phyloP scores from a whole-genome alignment of 352 stramenopile species.

The Hyphochytrium catenoides region DNA sequence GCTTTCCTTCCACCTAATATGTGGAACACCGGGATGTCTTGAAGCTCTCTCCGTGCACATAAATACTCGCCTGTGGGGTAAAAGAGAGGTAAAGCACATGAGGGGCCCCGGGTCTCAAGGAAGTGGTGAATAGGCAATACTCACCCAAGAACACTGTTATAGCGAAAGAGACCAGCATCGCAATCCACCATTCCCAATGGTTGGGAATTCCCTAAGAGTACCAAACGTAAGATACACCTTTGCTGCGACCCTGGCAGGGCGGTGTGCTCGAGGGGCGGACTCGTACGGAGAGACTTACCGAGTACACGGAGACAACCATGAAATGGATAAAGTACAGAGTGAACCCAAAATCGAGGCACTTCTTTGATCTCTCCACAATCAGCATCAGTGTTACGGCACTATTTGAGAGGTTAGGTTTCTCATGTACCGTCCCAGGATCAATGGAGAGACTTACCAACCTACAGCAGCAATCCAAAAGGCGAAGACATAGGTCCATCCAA shows the following conservation, averaged over 20 bases:
- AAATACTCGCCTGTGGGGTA: conserved; percentile 32
- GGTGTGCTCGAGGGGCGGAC: neutral
- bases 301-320: conserved; percentile 49
- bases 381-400: conserved; percentile 35
- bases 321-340: conserved; percentile 66
- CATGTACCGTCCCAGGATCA: too few species aligned
- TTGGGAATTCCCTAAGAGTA: conserved; percentile 36
- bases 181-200: conserved; percentile 60
- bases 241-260: neutral
- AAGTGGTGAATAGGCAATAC: neutral
- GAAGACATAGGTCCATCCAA: too few species aligned
- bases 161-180: conserved; percentile 31
- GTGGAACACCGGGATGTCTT: conserved; percentile 64
- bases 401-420: too few species aligned
- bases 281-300: conserved; percentile 12
- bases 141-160: conserved; percentile 46
- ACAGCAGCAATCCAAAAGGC: too few species aligned
- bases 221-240: neutral
- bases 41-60: conserved; percentile 50
- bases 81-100: conserved; percentile 2
- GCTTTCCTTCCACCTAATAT: too few species aligned
- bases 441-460: too few species aligned
- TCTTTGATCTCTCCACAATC: conserved; percentile 65
- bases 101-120: neutral
- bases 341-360: conserved; percentile 68